Conservation (phyloP, 1,284 basidiomycete species). For the Ustilago esculenta region DNA sequence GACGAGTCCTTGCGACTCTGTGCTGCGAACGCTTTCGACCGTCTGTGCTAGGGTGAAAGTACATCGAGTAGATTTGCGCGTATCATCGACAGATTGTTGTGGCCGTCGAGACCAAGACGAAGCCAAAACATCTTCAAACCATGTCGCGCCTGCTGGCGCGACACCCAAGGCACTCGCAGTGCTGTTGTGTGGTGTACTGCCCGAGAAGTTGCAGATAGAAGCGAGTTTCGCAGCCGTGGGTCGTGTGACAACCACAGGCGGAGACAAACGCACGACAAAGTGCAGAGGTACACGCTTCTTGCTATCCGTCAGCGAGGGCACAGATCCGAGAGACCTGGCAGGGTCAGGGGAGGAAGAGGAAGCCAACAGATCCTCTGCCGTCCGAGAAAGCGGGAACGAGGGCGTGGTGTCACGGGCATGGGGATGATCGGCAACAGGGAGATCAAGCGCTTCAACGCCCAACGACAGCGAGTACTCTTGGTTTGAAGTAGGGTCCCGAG, state of each 20-base stretch:
- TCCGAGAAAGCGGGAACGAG: slow-evolving; percentile 22
- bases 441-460: slow-evolving; percentile 25
- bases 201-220: slow-evolving; percentile 36
- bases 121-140: slow-evolving; percentile 45
- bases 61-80: slow-evolving; percentile 12
- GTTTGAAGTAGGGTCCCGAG: slow-evolving; percentile 16
- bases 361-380: slow-evolving; percentile 14
- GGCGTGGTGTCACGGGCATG: not conserved
- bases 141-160: slow-evolving; percentile 10
- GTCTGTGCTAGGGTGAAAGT: slow-evolving; percentile 38
- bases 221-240: slow-evolving; percentile 45
- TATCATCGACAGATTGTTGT: not conserved
- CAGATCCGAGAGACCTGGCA: slow-evolving; percentile 9
- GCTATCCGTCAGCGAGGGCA: slow-evolving; percentile 8
- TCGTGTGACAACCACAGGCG: slow-evolving; percentile 40
- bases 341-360: slow-evolving; percentile 2
- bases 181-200: slow-evolving; percentile 7
- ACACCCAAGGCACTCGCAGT: not conserved
- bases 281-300: slow-evolving; percentile 24
- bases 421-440: slow-evolving; percentile 15
- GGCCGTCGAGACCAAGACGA: slow-evolving; percentile 30
- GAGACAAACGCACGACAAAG: slow-evolving; percentile 29
- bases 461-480: slow-evolving; percentile 32
- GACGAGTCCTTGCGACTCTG: slow-evolving; percentile 35
- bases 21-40: slow-evolving; percentile 38